Evolutionary conservation across 345 rosid species (phyloP).

Genomic region (Lepidium didymum): DNA sequence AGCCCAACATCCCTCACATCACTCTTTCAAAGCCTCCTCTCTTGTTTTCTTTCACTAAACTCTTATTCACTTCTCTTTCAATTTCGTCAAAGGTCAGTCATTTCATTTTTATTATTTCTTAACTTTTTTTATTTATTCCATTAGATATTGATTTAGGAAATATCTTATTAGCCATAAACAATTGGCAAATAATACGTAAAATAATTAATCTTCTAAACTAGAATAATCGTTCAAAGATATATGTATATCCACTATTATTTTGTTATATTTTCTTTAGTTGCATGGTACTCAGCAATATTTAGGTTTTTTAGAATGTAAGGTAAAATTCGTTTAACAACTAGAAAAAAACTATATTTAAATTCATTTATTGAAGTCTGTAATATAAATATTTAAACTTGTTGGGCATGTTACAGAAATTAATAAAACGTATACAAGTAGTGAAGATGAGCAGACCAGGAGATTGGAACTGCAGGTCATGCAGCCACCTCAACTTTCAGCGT

Average conservation of each 20-base stretch:
- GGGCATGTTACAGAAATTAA: conserved; percentile 1
- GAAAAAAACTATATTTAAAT: no score
- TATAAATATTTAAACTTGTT: no score
- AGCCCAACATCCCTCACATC: conserved; percentile 26
- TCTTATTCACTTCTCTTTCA: conserved; percentile 1
- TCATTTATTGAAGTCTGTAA: no score
- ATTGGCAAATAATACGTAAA: not conserved
- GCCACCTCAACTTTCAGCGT: conserved; percentile 76
- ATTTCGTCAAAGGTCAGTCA: conserved; percentile 29
- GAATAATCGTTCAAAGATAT: not conserved
- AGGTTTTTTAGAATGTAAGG: not conserved
- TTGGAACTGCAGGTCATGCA: conserved; percentile 88
- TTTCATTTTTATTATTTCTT: not conserved
- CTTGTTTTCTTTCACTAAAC: conserved; percentile 8
- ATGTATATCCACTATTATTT: not conserved
- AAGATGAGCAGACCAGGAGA: conserved; percentile 82
- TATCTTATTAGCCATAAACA: not conserved
- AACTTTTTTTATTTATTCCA: not conserved
- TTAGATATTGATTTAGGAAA: not conserved
- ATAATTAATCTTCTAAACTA: not conserved
- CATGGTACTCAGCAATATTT: not conserved
- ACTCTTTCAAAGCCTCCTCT: conserved; percentile 21
- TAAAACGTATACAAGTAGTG: conserved; percentile 2
- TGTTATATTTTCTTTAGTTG: not conserved
- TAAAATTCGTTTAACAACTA: not conserved